phyloP scores from a whole-genome alignment of 208 protist genomes.

The Blechomonas ayalai region DNA sequence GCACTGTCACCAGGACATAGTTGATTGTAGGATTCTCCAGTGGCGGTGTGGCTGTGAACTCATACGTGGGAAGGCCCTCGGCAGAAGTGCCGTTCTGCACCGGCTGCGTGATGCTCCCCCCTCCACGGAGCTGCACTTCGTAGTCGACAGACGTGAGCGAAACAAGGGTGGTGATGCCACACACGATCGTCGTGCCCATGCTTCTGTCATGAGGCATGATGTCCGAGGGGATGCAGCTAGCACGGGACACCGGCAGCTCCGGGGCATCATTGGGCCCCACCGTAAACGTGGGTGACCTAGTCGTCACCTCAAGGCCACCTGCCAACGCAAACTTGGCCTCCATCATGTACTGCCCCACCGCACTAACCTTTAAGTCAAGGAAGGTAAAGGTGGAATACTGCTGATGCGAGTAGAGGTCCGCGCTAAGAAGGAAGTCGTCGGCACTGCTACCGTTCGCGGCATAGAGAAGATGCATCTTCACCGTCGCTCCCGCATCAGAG shows the following conservation, averaged over 20 bases:
- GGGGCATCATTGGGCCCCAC: slow-evolving; percentile 14
- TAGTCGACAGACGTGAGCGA: slow-evolving; percentile 25
- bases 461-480: slow-evolving; percentile 34
- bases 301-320: slow-evolving; percentile 30
- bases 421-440: slow-evolving; percentile 24
- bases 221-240: slow-evolving; percentile 46
- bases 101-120: slow-evolving; percentile 25
- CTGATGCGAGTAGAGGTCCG: slow-evolving; percentile 26
- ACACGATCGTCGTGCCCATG: slow-evolving; percentile 21
- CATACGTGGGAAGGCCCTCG: slow-evolving; percentile 31
- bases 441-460: slow-evolving; percentile 17
- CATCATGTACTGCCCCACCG: slow-evolving; percentile 49
- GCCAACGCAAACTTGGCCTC: slow-evolving; percentile 43
- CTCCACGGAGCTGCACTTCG: slow-evolving; percentile 42
- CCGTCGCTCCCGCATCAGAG: slow-evolving; percentile 28
- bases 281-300: slow-evolving; percentile 32
- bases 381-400: slow-evolving; percentile 54
- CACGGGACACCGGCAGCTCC: slow-evolving; percentile 13
- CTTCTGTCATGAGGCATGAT: slow-evolving; percentile 20
- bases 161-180: slow-evolving; percentile 25
- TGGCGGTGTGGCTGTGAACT: slow-evolving; percentile 56
- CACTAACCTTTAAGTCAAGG: slow-evolving; percentile 31
- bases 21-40: slow-evolving; percentile 17
- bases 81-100: slow-evolving; percentile 12
- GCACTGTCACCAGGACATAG: slow-evolving; percentile 43